Evolutionary conservation across 108 stramenopile genomes (phyloP).

Genomic region (Discostella pseudostelligera): DNA sequence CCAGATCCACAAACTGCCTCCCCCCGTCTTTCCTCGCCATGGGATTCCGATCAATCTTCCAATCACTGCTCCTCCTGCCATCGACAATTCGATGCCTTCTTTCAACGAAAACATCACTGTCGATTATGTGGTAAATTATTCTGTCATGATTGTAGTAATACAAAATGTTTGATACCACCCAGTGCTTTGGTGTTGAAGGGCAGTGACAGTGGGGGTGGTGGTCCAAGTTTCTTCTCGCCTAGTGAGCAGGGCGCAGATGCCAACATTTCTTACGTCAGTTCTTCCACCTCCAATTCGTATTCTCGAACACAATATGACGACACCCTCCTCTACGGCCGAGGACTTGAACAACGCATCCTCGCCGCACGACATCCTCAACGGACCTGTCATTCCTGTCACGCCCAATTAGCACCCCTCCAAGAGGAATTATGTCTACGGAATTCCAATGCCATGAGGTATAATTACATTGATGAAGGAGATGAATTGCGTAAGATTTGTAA

Average conservation of each 20-base stretch:
- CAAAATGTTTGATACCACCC: slow-evolving; percentile 71
- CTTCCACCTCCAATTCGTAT: too few species aligned
- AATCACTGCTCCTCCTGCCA: slow-evolving; percentile 54
- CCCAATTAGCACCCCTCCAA: slow-evolving; percentile 61
- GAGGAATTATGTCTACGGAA: slow-evolving; percentile 67
- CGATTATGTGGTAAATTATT: slow-evolving; percentile 85
- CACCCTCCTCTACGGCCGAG: slow-evolving; percentile 63
- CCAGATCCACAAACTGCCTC: slow-evolving; percentile 16
- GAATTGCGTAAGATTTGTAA: slow-evolving; percentile 59
- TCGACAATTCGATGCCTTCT: slow-evolving; percentile 58
- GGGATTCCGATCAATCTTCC: slow-evolving; percentile 60
- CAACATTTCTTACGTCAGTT: too few species aligned
- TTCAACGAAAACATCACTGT: slow-evolving; percentile 84
- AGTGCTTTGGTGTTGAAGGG: slow-evolving; percentile 63
- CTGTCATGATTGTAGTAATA: slow-evolving; percentile 65
- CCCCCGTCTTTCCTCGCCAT: slow-evolving; percentile 63
- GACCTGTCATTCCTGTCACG: slow-evolving; percentile 59
- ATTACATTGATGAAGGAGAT: slow-evolving; percentile 80
- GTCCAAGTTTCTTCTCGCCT: too few species aligned
- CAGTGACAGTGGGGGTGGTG: slow-evolving; percentile 39
- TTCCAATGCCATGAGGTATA: slow-evolving; percentile 81
- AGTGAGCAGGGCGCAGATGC: too few species aligned
- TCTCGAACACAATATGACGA: too few species aligned
- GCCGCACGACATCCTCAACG: slow-evolving; percentile 68
- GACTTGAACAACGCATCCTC: slow-evolving; percentile 66